Evolutionary conservation across 495 filamentous ascomycete genomes (phyloP), one percentile per base, ranked within the genome.

Genomic region (Penicillium flavigenum): DNA sequence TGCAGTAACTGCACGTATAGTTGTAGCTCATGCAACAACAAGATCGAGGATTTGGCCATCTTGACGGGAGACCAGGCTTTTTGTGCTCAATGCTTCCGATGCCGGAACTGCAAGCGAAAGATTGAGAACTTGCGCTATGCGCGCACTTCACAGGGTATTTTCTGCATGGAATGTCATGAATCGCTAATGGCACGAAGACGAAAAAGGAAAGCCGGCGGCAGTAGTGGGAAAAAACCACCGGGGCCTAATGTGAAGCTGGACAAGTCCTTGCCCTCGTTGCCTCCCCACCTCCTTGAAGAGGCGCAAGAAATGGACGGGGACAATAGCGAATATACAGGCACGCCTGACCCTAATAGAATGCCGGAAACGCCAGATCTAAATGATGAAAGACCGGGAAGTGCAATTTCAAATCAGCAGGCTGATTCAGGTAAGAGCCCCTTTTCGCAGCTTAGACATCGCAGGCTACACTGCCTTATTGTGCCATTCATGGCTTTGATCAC

Each of bases 1-100:
- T 99, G 95, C 79, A 97, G 96, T 76, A 95, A 96, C 68, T 99
- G 95, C 78, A 99, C 95, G 41, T 99, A 99, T 74, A 97, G 92
- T 79, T 99, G 95, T 77, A 96, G 89, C 71, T 92, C 92, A 43
- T 99, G 95, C 71, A 85, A 86, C 31, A 92, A 96, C 70, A 99
- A 99, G 79, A 99, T 99, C 56, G 95, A 99, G 69, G 95, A 99
- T 70, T 78, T 98, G 61, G 95, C 95, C 39, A 99, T 99, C 69
- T 80, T 99, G 43, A 99, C 95, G 0, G 95, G 95, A 51, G 95
- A 99, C 66, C 92, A 99, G 70, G 95, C 95, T n/a, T 99, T 96
- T 66, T 99, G 95, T 72, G 91, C 92, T 22, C 92, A 88, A 32
- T 99, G 95, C 75, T 99, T 99, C 74, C 84, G 91, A 65, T 99